Percentiles rank a stretch among this genome's conserved stretches.
These are phyloP conservation scores for Dendrocalamus sinicus DNA, from an alignment of 176 grass and related monocot species.

Conservation along the genomic window DNA sequence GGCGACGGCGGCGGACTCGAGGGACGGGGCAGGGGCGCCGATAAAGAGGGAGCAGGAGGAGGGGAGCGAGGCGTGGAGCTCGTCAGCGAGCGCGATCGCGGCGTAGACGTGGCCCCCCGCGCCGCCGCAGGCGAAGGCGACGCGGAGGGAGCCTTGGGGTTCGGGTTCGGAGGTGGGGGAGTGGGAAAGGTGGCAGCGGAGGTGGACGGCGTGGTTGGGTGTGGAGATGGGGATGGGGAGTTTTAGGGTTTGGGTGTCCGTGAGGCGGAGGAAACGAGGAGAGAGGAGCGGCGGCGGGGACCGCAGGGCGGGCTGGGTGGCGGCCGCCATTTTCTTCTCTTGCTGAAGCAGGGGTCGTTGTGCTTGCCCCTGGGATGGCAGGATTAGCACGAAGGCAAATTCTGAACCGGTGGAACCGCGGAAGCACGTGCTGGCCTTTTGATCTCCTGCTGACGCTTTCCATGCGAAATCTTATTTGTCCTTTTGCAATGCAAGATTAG, in stretches of 20 bases:
- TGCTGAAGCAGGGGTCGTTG: no score
- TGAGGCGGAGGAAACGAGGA: background rate
- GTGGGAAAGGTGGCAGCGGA: slow-evolving; percentile 22
- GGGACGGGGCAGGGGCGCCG: slow-evolving; percentile 55
- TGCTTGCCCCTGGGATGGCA: no score
- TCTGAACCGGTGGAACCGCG: no score
- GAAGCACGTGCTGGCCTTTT: no score
- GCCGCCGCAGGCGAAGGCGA: slow-evolving; percentile 72
- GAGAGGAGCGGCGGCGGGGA: background rate
- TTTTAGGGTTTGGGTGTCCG: background rate
- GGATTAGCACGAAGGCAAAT: no score
- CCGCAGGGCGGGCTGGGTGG: background rate
- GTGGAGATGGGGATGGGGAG: background rate
- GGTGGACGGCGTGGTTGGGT: background rate
- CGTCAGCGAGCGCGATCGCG: slow-evolving; percentile 78
- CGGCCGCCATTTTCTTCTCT: no score
- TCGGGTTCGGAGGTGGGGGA: background rate
- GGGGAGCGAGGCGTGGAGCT: slow-evolving; percentile 54
- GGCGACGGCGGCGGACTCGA: slow-evolving; percentile 45
- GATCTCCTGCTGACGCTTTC: no score
- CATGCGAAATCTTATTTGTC: no score
- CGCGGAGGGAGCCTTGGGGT: slow-evolving; percentile 37
- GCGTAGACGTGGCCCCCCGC: slow-evolving; percentile 74
- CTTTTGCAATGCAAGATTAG: no score
- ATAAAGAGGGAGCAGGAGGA: slow-evolving; percentile 63